Evolutionary conservation across 306 rosid species (phyloP).

Genomic region (Casuarina glauca): DNA sequence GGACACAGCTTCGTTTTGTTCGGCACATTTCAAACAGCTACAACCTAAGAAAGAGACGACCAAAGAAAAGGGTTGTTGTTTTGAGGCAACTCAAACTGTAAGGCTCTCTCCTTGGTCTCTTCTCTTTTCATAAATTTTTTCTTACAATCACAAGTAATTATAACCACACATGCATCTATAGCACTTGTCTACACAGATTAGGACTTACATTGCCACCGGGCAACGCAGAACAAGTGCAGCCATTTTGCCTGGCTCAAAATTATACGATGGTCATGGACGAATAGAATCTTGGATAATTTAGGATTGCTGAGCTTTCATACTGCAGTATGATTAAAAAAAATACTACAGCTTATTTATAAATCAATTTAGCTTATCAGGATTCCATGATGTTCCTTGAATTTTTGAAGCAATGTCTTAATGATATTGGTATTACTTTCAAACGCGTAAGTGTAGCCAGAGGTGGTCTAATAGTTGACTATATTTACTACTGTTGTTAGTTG

Average conservation of each 20-base stretch:
- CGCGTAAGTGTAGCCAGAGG: background rate
- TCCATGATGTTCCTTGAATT: background rate
- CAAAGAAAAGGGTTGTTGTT: constrained; percentile 36
- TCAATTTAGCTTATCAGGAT: background rate
- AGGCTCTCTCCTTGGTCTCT: constrained; percentile 17
- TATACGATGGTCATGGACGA: constrained; percentile 1
- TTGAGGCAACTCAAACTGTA: constrained; percentile 45
- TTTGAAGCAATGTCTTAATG: background rate
- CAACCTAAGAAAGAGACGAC: constrained; percentile 42
- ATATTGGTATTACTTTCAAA: background rate
- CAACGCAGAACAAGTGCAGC: constrained; percentile 3
- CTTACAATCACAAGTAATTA: background rate
- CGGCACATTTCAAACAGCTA: constrained; percentile 60
- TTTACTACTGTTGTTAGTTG: background rate
- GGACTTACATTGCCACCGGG: constrained; percentile 10
- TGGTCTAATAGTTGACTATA: background rate
- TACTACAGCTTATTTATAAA: background rate
- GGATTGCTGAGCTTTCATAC: background rate
- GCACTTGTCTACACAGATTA: constrained; percentile 16
- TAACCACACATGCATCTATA: constrained; percentile 1
- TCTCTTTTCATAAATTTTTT: background rate
- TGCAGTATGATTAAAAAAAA: background rate
- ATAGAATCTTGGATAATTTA: constrained; percentile 5
- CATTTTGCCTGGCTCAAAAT: constrained; percentile 8
- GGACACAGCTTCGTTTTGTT: constrained; percentile 66